Base-by-base conservation (phyloP, 805 yeast genomes). In the Starmerella tilneyi region DNA sequence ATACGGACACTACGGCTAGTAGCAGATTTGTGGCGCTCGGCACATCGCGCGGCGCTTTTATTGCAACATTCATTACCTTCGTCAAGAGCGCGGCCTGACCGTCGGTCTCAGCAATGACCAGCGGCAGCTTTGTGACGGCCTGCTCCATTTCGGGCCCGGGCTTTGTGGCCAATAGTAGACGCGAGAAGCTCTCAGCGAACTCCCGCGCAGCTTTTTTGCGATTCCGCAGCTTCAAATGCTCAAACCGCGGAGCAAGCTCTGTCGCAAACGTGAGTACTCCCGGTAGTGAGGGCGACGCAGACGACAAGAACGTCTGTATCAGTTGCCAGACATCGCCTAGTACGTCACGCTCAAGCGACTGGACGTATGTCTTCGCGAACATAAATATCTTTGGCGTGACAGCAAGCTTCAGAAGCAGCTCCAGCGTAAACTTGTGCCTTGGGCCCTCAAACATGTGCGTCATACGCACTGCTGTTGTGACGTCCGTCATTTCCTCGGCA, bases 241-340 rank as follows among this genome's bases (percentile, higher is more conserved):
- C 46, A 9, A 51, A 16, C 16, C 52, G 28, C 15, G 54, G 50
- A n/a, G 46, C 31, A 9, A 51, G 37, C 30, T 31, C 24, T 34
- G 22, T 12, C 15, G 26, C 39, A 21, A 39, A 29, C 9, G 22
- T 22, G 16, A 22, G 35, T 7, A 9, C 28, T 4, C 43, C 41
- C 5, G 65, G 54, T 15, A 71, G 61, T 52, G 75, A 74, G 3
- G 72, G 60, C 24, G 70, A 53, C 0, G 77, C 72, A 4, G 78
- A 85, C 51, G 71, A 78, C 52, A 84, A 66, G 52, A 83, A 86
- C 2, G 60, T 59, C 21, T 75, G 64, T 27, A 79, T 65, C 19
- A 71, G 73, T 9, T 61, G 60, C 79, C 86, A 89, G 16, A 86
- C 72, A 47, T 89, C 97, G 48, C 81, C 86, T 40, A 85, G 66